Evolutionary conservation across 2,329 filamentous ascomycete species (phyloP), one percentile per base, ranked within the genome.

Genomic region (Penicillium nordicum): DNA sequence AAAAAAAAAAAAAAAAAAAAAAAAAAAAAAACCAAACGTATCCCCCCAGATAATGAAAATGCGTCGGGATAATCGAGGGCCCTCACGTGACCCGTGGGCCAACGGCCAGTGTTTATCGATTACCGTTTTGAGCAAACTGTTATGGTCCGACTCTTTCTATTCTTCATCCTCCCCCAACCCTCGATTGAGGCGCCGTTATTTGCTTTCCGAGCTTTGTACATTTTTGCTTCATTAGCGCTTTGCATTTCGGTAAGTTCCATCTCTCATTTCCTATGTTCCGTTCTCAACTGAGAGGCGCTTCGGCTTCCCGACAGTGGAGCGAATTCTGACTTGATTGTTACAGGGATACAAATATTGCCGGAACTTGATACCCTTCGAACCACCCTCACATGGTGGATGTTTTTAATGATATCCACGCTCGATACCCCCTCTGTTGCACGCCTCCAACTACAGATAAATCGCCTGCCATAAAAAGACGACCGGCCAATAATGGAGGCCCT

Each of bases 401-500:
- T 55, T 55, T 50, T 62, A 43, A 65, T 60, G 57, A 63, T 44
- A 32, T 55, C 55, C 36, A 57, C 50, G 54, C 57, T 52, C 58
- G 53, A 50, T 49, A 58, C 57, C 50, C 48, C 23, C 38, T 53
- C 40, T 40, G 38, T 30, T 44, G n/a, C 32, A 40, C 41, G 37
- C 36, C 12, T 14, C 10, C 12, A 50, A 21, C 25, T 27, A 42
- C 32, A 29, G 57, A 53, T 52, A 41, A 46, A 32, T 40, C 40
- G n/a, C 29, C 53, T 45, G 38, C 30, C 16, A 44, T 42, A 55
- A 50, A 32, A 38, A 44, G 30, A 44, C 53, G 23, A 48, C 47
- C n/a, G 38, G 27, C 45, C n/a, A 57, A 72, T 59, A 55, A 79
- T 79, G 76, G 76, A 80, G 68, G 75, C 79, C 37, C 66, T 80